Evolutionary conservation across 106 monocot genomes (phyloP).

Genomic region (Phalaenopsis equestris): DNA sequence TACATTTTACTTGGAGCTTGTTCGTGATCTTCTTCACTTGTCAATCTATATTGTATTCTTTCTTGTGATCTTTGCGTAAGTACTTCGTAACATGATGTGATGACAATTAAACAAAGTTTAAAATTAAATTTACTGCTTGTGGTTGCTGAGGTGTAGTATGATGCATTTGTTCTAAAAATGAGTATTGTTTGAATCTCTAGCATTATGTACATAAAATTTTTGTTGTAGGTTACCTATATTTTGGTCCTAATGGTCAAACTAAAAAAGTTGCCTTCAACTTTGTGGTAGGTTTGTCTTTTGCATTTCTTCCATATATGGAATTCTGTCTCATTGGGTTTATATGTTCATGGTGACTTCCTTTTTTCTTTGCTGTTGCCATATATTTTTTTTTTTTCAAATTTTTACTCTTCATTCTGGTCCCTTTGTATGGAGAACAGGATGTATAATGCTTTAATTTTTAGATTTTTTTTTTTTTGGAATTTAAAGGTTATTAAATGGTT

Average conservation of each 20-base stretch:
- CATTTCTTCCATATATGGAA: not conserved
- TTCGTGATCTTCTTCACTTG: slow-evolving; percentile 82
- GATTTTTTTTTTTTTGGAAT: not conserved
- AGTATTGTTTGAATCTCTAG: not conserved
- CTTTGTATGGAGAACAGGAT: not conserved
- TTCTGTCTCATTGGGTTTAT: not conserved
- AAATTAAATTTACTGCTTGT: not conserved
- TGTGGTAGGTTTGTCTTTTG: not conserved
- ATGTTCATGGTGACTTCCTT: not conserved
- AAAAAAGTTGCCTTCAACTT: not conserved
- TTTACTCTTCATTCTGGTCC: not conserved
- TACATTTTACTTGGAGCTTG: slow-evolving; percentile 88
- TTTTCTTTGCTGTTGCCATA: not conserved
- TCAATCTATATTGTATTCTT: slow-evolving; percentile 88
- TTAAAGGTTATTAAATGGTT: not conserved
- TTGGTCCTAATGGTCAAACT: not conserved
- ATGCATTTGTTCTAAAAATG: not conserved
- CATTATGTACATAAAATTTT: not conserved
- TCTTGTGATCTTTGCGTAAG: slow-evolving; percentile 83
- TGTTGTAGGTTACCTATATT: not conserved
- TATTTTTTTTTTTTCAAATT: not conserved
- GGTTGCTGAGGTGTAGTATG: not conserved
- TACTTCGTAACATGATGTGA: not conserved
- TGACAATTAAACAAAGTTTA: not conserved
- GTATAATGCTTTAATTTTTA: not conserved